phyloP scores from a whole-genome alignment of 257 asterid genomes.

The Voacanga thouarsii region DNA sequence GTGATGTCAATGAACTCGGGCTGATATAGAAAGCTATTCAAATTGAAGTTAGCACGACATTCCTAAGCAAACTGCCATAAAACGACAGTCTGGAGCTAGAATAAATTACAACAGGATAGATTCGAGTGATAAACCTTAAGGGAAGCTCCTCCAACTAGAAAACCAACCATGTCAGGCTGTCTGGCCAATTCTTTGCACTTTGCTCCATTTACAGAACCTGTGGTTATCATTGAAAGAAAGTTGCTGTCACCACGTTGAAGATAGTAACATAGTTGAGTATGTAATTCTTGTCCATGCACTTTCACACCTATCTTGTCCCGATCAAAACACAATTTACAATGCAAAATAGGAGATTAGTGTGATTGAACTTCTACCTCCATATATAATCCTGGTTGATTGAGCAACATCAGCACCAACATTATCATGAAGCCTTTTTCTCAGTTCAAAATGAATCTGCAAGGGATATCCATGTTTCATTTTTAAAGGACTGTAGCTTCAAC shows the following conservation, averaged over 20 bases:
- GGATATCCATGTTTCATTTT: neutral
- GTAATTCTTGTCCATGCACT: neutral
- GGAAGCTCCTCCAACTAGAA: constrained; percentile 42
- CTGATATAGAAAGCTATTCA: constrained; percentile 13
- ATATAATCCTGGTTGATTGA: constrained; percentile 29
- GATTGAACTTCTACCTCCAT: constrained; percentile 26
- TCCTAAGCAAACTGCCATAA: neutral
- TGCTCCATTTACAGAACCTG: constrained; percentile 42
- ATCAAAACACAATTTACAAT: neutral
- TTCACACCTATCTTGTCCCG: neutral
- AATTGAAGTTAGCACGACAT: neutral
- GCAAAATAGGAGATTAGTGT: neutral
- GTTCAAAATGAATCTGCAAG: constrained; percentile 29
- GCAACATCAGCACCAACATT: constrained; percentile 29
- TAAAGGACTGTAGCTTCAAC: neutral
- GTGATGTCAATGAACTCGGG: constrained; percentile 40
- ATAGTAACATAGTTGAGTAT: neutral
- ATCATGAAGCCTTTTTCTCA: constrained; percentile 33
- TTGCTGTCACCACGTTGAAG: neutral
- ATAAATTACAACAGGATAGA: neutral
- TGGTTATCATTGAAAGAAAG: neutral
- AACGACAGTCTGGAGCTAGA: neutral
- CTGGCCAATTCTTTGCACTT: constrained; percentile 43
- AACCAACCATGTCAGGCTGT: constrained; percentile 38
- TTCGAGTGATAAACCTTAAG: constrained; percentile 28